Conservation (phyloP, 805 yeast genomes). For the Starmerella floris region DNA sequence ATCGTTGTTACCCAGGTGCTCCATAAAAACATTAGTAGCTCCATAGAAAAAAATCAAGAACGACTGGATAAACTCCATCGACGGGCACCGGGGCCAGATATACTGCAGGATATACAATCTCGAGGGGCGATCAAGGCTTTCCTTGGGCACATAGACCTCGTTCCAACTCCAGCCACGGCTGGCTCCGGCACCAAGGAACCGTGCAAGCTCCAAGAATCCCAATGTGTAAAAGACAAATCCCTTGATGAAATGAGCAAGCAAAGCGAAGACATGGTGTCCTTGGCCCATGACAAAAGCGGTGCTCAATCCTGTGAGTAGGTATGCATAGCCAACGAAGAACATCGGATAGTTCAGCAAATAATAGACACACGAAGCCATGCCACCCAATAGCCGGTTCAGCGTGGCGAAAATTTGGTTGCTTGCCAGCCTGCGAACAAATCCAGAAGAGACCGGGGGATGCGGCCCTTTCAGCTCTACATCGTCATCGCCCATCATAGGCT, state of each 20-base stretch:
- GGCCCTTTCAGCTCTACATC: background rate
- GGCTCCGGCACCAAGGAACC: constrained; percentile 73
- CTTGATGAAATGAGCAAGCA: constrained; percentile 89
- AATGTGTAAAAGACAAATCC: constrained; percentile 75
- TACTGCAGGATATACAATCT: constrained; percentile 1
- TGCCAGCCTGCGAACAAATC: constrained; percentile 14
- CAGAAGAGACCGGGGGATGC: constrained; percentile 1
- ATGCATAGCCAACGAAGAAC: constrained; percentile 44
- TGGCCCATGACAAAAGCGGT: constrained; percentile 59
- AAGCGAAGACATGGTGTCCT: constrained; percentile 54
- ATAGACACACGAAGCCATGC: constrained; percentile 32
- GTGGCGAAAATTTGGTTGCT: constrained; percentile 16
- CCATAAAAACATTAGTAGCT: constrained; percentile 74
- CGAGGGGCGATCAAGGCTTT: constrained; percentile 19
- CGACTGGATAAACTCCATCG: constrained; percentile 79
- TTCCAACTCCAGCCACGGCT: constrained; percentile 91
- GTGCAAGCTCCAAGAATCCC: constrained; percentile 69
- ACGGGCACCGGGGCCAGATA: constrained; percentile 34
- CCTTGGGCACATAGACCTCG: constrained; percentile 7
- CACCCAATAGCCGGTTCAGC: constrained; percentile 22
- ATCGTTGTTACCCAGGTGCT: constrained; percentile 66
- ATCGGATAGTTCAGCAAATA: constrained; percentile 49
- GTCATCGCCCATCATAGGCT: background rate
- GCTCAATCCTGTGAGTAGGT: constrained; percentile 45
- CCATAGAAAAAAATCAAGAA: constrained; percentile 79